Conservation (phyloP, 495 filamentous ascomycete species). For the Talaromyces ruber region DNA sequence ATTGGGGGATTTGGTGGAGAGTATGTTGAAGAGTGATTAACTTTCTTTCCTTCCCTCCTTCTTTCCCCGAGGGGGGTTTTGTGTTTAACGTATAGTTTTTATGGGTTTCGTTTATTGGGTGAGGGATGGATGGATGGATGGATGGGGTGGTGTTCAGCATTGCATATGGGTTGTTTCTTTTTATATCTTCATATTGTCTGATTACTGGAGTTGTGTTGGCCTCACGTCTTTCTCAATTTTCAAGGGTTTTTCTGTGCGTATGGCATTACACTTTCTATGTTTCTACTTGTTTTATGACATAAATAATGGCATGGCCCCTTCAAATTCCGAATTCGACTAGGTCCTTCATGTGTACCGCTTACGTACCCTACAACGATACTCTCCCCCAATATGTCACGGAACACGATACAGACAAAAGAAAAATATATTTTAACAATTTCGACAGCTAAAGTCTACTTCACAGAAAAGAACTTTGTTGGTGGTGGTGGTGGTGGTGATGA, state of each 20-base stretch:
- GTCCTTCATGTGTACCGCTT: too few species aligned
- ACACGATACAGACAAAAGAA: background rate
- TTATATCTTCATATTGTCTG: background rate
- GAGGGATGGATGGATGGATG: too few species aligned
- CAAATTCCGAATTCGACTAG: too few species aligned
- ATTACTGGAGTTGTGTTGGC: background rate
- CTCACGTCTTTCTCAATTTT: too few species aligned
- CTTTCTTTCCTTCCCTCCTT: background rate
- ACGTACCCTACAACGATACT: background rate
- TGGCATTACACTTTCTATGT: background rate
- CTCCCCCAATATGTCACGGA: background rate
- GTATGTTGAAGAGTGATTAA: conserved; percentile 90
- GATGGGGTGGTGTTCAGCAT: background rate
- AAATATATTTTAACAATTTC: background rate
- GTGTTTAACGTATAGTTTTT: too few species aligned
- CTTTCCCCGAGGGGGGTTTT: background rate
- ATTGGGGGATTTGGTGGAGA: conserved; percentile 92
- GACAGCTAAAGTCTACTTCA: background rate
- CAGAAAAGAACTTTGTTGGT: background rate
- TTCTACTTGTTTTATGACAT: background rate
- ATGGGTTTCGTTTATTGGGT: too few species aligned
- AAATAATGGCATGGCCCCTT: background rate
- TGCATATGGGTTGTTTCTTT: background rate
- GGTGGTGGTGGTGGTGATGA: background rate
- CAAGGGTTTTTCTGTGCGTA: background rate